Conservation (phyloP, 2,329 filamentous ascomycete genomes). For the Aspergillus thermomutatus region DNA sequence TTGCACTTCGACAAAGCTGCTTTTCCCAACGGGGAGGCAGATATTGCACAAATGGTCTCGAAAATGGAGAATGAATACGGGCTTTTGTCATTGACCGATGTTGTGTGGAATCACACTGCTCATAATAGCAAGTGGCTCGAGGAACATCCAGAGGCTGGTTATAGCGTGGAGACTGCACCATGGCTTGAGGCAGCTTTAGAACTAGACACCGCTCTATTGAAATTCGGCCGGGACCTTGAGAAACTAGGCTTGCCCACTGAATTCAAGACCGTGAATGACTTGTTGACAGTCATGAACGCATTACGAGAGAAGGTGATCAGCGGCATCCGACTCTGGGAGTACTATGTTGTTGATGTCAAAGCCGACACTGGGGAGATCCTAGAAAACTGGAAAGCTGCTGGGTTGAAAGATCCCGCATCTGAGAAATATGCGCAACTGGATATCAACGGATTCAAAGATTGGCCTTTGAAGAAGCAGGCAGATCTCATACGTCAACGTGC, state of each 20-base stretch:
- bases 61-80: slow-evolving; percentile 83
- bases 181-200: slow-evolving; percentile 65
- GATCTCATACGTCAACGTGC: slow-evolving; percentile 64
- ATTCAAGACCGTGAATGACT: slow-evolving; percentile 66
- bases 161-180: slow-evolving; percentile 88
- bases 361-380: slow-evolving; percentile 66
- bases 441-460: slow-evolving; percentile 52
- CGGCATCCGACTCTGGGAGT: slow-evolving; percentile 84
- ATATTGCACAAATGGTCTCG: slow-evolving; percentile 71
- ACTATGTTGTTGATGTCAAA: slow-evolving; percentile 79
- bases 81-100: slow-evolving; percentile 85
- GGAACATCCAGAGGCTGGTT: slow-evolving; percentile 91
- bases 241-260: slow-evolving; percentile 72
- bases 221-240: slow-evolving; percentile 61
- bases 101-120: slow-evolving; percentile 97
- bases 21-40: slow-evolving; percentile 81
- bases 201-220: slow-evolving; percentile 70
- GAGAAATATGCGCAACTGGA: slow-evolving; percentile 15
- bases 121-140: slow-evolving; percentile 93
- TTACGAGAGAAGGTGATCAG: slow-evolving; percentile 78
- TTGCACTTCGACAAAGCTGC: slow-evolving; percentile 75
- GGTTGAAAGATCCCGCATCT: slow-evolving; percentile 10
- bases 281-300: slow-evolving; percentile 77
- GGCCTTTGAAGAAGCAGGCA: slow-evolving; percentile 57
- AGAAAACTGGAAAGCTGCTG: slow-evolving; percentile 63